Percentiles rank a stretch among this genome's conserved stretches.
phyloP scores from a whole-genome alignment of 768 basidiomycete genomes.

The Gelatoporia subvermispora region DNA sequence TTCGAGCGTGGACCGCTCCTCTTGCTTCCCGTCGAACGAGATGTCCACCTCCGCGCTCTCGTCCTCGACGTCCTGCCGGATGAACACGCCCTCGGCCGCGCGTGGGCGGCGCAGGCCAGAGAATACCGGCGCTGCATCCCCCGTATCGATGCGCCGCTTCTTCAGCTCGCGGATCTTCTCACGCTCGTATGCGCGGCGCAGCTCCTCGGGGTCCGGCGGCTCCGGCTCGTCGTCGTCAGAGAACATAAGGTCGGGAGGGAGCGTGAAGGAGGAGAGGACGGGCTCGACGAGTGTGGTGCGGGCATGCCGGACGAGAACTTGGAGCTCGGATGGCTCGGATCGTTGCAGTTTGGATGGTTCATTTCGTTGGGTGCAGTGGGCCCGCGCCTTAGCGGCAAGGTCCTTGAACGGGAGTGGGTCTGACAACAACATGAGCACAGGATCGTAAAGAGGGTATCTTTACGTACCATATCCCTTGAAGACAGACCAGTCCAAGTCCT shows the following conservation, averaged over 20 bases:
- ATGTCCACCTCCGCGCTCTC: conserved; percentile 62
- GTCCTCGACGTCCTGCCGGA: conserved; percentile 53
- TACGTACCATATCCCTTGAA: conserved; percentile 53
- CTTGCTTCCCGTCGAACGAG: conserved; percentile 29
- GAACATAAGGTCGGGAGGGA: conserved; percentile 18
- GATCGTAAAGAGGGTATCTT: not conserved
- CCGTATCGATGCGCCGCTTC: conserved; percentile 40
- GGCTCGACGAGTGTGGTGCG: conserved; percentile 47
- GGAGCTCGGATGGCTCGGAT: conserved; percentile 48
- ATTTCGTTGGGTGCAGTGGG: conserved; percentile 31
- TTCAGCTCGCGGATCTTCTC: conserved; percentile 54
- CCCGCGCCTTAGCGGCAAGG: conserved; percentile 36
- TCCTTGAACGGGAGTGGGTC: conserved; percentile 51
- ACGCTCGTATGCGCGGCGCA: conserved; percentile 40
- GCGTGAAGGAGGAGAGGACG: conserved; percentile 28
- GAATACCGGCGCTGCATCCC: conserved; percentile 11
- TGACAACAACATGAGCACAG: conserved; percentile 19
- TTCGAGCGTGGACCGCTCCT: not conserved
- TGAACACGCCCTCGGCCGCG: conserved; percentile 39
- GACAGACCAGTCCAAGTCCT: conserved; percentile 57
- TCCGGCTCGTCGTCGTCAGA: conserved; percentile 27
- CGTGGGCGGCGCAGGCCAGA: conserved; percentile 16
- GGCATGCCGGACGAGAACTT: conserved; percentile 51
- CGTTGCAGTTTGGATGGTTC: conserved; percentile 37
- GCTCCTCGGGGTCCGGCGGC: conserved; percentile 36